Percentiles rank a stretch among this genome's conserved stretches.
phyloP scores from a whole-genome alignment of 1,284 basidiomycete species.

The Caloboletus inedulis region DNA sequence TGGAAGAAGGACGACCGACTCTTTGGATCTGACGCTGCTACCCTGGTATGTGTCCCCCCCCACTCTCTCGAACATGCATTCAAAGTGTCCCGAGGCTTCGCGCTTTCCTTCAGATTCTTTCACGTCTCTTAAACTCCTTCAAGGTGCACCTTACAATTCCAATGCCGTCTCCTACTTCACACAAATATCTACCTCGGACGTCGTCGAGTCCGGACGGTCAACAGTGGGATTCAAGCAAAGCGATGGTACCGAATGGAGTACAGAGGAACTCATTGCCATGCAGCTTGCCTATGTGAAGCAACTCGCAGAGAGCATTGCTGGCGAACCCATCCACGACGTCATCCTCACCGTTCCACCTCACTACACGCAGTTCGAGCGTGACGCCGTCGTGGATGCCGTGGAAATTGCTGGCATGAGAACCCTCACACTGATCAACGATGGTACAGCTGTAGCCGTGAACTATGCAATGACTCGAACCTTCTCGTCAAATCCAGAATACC shows the following conservation, averaged over 20 bases:
- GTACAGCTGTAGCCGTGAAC: slow-evolving; percentile 89
- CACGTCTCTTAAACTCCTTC: slow-evolving; percentile 84
- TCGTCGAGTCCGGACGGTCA: slow-evolving; percentile 56
- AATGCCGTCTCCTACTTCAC: slow-evolving; percentile 61
- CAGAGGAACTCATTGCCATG: slow-evolving; percentile 94
- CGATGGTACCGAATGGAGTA: slow-evolving; percentile 70
- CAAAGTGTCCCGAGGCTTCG: slow-evolving; percentile 59
- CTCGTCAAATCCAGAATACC: slow-evolving; percentile 70
- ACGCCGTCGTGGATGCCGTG: slow-evolving; percentile 87
- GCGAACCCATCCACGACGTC: slow-evolving; percentile 76
- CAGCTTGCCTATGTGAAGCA: slow-evolving; percentile 89
- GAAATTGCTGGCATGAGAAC: slow-evolving; percentile 87
- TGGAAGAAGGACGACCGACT: slow-evolving; percentile 88
- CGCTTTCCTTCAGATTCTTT: slow-evolving; percentile 90
- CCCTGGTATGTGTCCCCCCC: slow-evolving; percentile 62
- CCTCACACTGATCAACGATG: slow-evolving; percentile 87
- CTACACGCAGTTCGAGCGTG: slow-evolving; percentile 84
- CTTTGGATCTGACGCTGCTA: slow-evolving; percentile 86
- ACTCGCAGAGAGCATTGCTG: slow-evolving; percentile 77
- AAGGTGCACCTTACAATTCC: slow-evolving; percentile 70
- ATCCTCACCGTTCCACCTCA: slow-evolving; percentile 86
- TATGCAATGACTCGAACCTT: slow-evolving; percentile 96
- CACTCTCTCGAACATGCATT: neutral
- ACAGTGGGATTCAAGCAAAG: slow-evolving; percentile 57
- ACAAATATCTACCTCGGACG: slow-evolving; percentile 60